These are phyloP conservation scores for Podaxis carcinomalis DNA, from an alignment of 768 basidiomycete species.

Conservation along the genomic window DNA sequence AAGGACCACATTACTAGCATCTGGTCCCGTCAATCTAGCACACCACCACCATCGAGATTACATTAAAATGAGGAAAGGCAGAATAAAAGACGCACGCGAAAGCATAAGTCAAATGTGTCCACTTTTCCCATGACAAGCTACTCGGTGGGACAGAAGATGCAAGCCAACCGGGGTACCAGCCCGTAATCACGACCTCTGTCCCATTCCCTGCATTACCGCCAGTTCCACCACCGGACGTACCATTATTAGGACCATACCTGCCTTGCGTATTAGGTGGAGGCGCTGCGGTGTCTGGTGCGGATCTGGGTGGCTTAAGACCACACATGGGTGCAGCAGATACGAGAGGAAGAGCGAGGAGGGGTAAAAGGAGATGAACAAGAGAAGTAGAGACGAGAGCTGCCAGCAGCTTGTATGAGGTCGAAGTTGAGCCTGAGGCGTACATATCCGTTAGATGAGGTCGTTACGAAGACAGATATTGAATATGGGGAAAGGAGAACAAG, in stretches of 20 bases:
- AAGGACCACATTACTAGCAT: constrained; percentile 24
- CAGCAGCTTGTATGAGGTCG: constrained; percentile 21
- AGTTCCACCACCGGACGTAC: not conserved
- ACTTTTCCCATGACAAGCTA: constrained; percentile 51
- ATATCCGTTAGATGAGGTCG: not conserved
- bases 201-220: not conserved
- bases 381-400: constrained; percentile 18
- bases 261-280: not conserved
- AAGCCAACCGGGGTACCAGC: constrained; percentile 7
- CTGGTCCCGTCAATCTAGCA: constrained; percentile 25
- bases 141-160: constrained; percentile 19
- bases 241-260: not conserved
- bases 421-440: constrained; percentile 5
- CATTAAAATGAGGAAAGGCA: not conserved
- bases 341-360: constrained; percentile 10
- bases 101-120: constrained; percentile 42
- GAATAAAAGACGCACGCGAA: constrained; percentile 36
- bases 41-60: not conserved
- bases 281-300: constrained; percentile 1
- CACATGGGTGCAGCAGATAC: constrained; percentile 27
- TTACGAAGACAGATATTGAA: not conserved
- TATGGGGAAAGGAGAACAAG: not conserved
- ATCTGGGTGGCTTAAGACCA: constrained; percentile 27
- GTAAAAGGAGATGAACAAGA: constrained; percentile 1
- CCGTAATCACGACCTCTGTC: not conserved